A percentile compares a stretch with the other conserved stretches of the same genome.
These are phyloP conservation scores for Pestalotiopsis sp. DNA, from an alignment of 2,329 filamentous ascomycete species.

Conservation along the genomic window DNA sequence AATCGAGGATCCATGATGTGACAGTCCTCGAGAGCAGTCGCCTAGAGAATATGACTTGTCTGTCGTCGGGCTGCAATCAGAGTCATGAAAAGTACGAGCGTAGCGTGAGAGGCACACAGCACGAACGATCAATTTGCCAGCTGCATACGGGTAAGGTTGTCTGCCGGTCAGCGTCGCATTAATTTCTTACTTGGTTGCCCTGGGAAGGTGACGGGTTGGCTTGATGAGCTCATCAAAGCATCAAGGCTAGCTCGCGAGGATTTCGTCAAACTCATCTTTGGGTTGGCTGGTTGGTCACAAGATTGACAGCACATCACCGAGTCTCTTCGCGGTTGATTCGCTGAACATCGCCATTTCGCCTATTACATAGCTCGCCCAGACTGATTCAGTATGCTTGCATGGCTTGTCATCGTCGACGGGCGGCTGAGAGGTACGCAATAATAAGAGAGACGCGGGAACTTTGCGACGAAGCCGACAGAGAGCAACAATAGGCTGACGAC, in stretches of 20 bases:
- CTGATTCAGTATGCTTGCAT: neutral
- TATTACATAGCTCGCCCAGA: neutral
- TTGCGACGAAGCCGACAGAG: neutral
- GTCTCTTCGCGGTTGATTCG: neutral
- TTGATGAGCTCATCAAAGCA: neutral
- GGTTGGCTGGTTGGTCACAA: neutral
- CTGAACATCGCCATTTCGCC: slow-evolving; percentile 7
- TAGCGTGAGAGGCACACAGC: neutral
- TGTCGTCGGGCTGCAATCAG: neutral
- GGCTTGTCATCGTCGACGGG: neutral
- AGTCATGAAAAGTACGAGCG: neutral
- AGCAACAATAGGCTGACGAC: neutral
- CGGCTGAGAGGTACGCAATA: neutral
- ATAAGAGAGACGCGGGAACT: neutral
- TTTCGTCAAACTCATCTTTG: neutral
- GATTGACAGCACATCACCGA: neutral
- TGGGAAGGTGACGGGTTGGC: neutral
- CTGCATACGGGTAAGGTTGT: neutral
- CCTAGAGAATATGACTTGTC: neutral
- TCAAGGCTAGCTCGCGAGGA: neutral
- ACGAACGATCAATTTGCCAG: neutral
- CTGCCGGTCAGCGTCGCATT: neutral
- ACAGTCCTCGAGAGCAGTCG: neutral
- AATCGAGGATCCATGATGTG: neutral
- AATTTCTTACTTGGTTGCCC: slow-evolving; percentile 1